A percentile compares a stretch with the other conserved stretches of the same genome.
Conservation (phyloP, 305 asterid species). For the Ajuga reptans region DNA sequence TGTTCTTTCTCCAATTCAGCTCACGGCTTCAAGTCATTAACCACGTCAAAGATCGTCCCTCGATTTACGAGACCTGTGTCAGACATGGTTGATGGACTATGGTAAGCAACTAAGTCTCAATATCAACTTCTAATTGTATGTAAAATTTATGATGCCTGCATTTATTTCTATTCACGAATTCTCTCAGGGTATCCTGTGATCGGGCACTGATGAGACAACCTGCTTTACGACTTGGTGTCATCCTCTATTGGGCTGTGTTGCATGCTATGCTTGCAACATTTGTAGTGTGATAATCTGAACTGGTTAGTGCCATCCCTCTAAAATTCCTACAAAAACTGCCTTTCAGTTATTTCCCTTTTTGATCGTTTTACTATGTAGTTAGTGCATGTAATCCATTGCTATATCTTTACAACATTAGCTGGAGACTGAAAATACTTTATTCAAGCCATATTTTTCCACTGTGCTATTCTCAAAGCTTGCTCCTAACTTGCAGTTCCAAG, state of each 20-base stretch:
- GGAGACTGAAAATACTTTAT: neutral
- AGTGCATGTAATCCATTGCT: neutral
- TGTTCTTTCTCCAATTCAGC: slow-evolving; percentile 43
- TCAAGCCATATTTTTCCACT: neutral
- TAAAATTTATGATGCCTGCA: neutral
- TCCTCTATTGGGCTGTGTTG: slow-evolving; percentile 80
- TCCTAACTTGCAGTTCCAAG: neutral
- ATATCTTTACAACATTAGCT: neutral
- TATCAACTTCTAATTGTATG: neutral
- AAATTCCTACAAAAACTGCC: neutral
- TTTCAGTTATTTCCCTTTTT: neutral
- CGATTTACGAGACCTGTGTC: slow-evolving; percentile 87
- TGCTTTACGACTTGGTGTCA: slow-evolving; percentile 78
- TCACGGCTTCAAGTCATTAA: slow-evolving; percentile 96
- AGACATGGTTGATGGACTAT: slow-evolving; percentile 80
- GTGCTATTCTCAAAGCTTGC: neutral
- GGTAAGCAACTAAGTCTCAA: slow-evolving; percentile 39
- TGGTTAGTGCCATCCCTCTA: slow-evolving; percentile 30
- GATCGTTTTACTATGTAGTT: neutral
- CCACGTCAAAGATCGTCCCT: slow-evolving; percentile 83
- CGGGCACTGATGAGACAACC: slow-evolving; percentile 97
- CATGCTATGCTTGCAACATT: slow-evolving; percentile 74
- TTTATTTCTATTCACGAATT: slow-evolving; percentile 15
- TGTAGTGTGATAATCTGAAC: slow-evolving; percentile 52
- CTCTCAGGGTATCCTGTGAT: slow-evolving; percentile 88